Evolutionary conservation across 805 yeast genomes (phyloP).

Genomic region (Zygosaccharomyces pseudorouxii): DNA sequence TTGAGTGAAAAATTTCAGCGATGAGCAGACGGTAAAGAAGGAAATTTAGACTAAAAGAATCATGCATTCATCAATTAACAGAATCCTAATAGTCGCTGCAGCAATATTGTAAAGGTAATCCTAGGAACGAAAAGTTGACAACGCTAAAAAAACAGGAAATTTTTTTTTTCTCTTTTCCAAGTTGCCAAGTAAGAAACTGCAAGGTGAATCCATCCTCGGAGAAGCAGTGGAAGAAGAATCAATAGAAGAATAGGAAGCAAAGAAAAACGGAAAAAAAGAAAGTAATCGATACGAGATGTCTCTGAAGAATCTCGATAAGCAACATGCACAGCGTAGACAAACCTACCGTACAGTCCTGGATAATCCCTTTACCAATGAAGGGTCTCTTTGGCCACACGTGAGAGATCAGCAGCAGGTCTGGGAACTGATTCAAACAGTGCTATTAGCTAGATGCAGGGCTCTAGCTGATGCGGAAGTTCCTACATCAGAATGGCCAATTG

Average conservation of each 20-base stretch:
- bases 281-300: slow-evolving; percentile 28
- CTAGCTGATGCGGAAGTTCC: slow-evolving; percentile 21
- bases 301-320: slow-evolving; percentile 46
- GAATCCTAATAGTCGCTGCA: neutral
- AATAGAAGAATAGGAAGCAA: neutral
- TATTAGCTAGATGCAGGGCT: slow-evolving; percentile 36
- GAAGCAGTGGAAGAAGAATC: neutral
- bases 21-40: neutral
- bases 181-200: neutral
- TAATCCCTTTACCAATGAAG: slow-evolving; percentile 53
- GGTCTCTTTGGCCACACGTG: slow-evolving; percentile 40
- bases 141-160: neutral
- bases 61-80: neutral
- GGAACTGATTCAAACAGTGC: slow-evolving; percentile 37
- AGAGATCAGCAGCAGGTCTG: slow-evolving; percentile 38
- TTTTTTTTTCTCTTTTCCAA: neutral
- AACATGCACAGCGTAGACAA: slow-evolving; percentile 40
- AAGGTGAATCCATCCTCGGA: neutral
- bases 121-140: neutral
- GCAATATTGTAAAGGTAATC: neutral
- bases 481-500: slow-evolving; percentile 21
- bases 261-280: neutral
- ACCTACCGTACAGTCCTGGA: slow-evolving; percentile 62
- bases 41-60: neutral
- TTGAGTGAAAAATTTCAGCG: slow-evolving; percentile 4